A percentile compares a stretch with the other conserved stretches of the same genome.
Conservation (phyloP, 2,329 filamentous ascomycete genomes). For the Aspergillus sp. region DNA sequence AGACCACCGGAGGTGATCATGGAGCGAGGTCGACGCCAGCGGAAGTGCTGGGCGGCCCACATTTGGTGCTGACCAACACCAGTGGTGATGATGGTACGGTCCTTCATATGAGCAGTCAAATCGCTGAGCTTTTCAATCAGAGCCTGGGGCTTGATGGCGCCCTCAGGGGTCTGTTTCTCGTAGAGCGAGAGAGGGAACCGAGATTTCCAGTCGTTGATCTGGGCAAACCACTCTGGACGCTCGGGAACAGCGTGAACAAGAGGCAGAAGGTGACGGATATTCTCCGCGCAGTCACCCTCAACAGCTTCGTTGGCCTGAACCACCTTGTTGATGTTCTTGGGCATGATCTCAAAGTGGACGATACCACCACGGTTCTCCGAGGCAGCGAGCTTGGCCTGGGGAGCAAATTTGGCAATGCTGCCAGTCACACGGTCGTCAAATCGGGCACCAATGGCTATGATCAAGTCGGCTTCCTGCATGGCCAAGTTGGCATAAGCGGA, state of each 20-base stretch:
- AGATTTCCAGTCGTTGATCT: conserved; percentile 88
- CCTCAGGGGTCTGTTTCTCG: conserved; percentile 72
- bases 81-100: conserved; percentile 83
- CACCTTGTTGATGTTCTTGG: conserved; percentile 99
- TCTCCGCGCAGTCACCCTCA: conserved; percentile 84
- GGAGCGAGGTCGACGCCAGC: conserved; percentile 85
- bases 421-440: conserved; percentile 95
- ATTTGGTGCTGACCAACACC: conserved; percentile 98
- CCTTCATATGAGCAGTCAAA: conserved; percentile 75
- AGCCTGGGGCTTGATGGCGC: conserved; percentile 90
- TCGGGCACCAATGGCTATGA: conserved; percentile 88
- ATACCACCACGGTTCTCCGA: conserved; percentile 87
- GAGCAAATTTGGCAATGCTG: conserved; percentile 81
- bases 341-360: conserved; percentile 96
- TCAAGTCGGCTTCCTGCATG: conserved; percentile 94
- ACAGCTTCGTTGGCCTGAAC: conserved; percentile 94
- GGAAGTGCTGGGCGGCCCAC: conserved; percentile 97
- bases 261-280: conserved; percentile 73
- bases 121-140: conserved; percentile 88
- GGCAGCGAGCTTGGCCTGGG: conserved; percentile 80
- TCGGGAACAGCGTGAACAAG: conserved; percentile 64
- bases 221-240: conserved; percentile 80
- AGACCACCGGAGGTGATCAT: conserved; percentile 97
- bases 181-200: conserved; percentile 84
- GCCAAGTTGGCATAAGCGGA: conserved; percentile 97